These are phyloP conservation scores for Penicillium subrubescens DNA, from an alignment of 495 filamentous ascomycete genomes.

Conservation along the genomic window DNA sequence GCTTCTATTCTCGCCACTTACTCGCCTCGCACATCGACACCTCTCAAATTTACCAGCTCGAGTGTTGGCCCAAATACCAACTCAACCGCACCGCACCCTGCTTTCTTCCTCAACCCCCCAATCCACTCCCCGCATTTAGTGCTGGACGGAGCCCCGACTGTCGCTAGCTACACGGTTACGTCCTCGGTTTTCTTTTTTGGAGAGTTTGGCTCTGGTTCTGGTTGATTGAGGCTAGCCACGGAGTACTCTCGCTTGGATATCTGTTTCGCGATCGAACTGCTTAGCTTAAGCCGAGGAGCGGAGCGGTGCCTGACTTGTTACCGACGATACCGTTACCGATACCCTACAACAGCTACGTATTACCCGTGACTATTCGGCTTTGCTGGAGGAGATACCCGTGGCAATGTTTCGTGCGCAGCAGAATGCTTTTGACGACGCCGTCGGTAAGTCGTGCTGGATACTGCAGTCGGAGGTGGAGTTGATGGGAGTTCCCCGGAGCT, in stretches of 20 bases:
- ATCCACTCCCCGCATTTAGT: constrained; percentile 38
- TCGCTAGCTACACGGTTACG: constrained; percentile 1
- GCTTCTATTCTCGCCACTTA: not conserved
- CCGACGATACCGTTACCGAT: not conserved
- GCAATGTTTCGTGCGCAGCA: constrained; percentile 78
- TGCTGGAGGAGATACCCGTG: constrained; percentile 11
- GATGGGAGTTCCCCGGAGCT: not conserved
- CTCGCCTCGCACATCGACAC: not conserved
- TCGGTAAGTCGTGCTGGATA: constrained; percentile 57
- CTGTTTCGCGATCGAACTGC: constrained; percentile 1
- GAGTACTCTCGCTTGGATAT: not conserved
- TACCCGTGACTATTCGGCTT: constrained; percentile 2
- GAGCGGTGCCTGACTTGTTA: constrained; percentile 8
- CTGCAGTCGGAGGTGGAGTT: not conserved
- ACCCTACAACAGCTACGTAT: not conserved
- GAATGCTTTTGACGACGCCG: constrained; percentile 79
- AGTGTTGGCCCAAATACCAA: constrained; percentile 10
- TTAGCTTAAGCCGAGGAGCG: constrained; percentile 13
- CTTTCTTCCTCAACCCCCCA: not conserved
- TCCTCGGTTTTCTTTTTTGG: not conserved
- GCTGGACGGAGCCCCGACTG: constrained; percentile 13
- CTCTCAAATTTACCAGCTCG: not conserved
- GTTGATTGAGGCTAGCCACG: not conserved
- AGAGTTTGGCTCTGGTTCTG: not conserved
- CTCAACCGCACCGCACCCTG: constrained; percentile 14